These are phyloP conservation scores for Xylariomycetidae sp. DNA, from an alignment of 2,329 filamentous ascomycete species.

Conservation along the genomic window DNA sequence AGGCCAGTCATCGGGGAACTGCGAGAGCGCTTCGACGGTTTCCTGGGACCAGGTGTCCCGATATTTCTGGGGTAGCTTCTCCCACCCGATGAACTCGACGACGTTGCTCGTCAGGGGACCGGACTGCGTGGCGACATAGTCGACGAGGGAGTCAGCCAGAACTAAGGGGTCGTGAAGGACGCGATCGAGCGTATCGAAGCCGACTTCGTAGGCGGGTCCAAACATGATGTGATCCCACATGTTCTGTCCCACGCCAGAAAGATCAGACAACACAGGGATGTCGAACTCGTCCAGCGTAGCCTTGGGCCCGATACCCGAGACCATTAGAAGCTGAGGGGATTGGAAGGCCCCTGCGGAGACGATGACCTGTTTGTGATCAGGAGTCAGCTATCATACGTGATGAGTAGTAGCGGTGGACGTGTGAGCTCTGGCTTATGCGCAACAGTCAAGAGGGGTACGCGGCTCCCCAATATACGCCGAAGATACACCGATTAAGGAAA, in stretches of 20 bases:
- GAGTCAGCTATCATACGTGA: no score
- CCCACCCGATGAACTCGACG: conserved; percentile 21
- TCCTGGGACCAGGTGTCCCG: conserved; percentile 7
- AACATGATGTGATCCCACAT: conserved; percentile 46
- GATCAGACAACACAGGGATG: conserved; percentile 47
- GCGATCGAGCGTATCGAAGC: conserved; percentile 25
- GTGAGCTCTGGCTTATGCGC: no score
- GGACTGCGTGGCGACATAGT: not conserved
- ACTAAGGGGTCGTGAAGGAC: conserved; percentile 16
- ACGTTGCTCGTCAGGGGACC: conserved; percentile 20
- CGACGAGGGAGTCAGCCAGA: conserved; percentile 7
- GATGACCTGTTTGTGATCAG: no score
- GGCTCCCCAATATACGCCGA: no score
- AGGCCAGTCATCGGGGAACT: conserved; percentile 24
- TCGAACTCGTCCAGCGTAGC: conserved; percentile 25
- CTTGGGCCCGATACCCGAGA: conserved; percentile 34
- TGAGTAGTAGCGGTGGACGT: no score
- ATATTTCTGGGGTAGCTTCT: conserved; percentile 22
- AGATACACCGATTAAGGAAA: no score
- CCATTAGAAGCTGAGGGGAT: conserved; percentile 35
- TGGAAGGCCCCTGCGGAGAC: conserved; percentile 35
- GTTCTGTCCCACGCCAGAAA: conserved; percentile 56
- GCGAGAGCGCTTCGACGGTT: not conserved
- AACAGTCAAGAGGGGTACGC: no score
- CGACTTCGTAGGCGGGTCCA: conserved; percentile 24